phyloP scores from a whole-genome alignment of 331 rosid species.

The Cydonia oblonga region DNA sequence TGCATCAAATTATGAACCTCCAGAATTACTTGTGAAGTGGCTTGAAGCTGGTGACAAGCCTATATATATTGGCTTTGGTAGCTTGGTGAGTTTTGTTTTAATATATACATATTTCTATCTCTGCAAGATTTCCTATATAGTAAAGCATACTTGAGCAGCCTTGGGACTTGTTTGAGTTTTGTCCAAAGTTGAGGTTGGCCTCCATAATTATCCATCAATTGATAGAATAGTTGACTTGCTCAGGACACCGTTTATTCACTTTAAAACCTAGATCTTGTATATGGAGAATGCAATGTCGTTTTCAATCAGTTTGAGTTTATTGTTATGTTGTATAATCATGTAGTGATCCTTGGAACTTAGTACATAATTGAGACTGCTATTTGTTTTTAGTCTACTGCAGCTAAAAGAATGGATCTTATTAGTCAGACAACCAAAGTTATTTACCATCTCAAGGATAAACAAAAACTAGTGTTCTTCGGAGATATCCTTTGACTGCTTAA shows the following conservation, averaged over 20 bases:
- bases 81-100: slow-evolving; percentile 52
- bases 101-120: background rate
- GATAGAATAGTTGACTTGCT: background rate
- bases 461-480: background rate
- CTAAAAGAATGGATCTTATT: background rate
- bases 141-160: background rate
- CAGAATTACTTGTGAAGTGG: slow-evolving; percentile 69
- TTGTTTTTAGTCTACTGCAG: background rate
- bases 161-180: background rate
- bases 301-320: background rate
- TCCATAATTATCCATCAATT: background rate
- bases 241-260: background rate
- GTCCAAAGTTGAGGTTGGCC: background rate
- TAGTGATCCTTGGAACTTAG: background rate
- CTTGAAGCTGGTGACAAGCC: slow-evolving; percentile 83
- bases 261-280: background rate
- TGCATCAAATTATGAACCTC: slow-evolving; percentile 92
- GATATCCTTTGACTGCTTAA: background rate
- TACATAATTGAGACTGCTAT: background rate
- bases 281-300: background rate
- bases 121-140: background rate
- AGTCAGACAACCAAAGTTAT: background rate
- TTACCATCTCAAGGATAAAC: background rate
- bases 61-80: slow-evolving; percentile 90
- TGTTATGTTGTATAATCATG: background rate